Evolutionary conservation across 495 filamentous ascomycete genomes (phyloP).

Genomic region (Poronia punctata): DNA sequence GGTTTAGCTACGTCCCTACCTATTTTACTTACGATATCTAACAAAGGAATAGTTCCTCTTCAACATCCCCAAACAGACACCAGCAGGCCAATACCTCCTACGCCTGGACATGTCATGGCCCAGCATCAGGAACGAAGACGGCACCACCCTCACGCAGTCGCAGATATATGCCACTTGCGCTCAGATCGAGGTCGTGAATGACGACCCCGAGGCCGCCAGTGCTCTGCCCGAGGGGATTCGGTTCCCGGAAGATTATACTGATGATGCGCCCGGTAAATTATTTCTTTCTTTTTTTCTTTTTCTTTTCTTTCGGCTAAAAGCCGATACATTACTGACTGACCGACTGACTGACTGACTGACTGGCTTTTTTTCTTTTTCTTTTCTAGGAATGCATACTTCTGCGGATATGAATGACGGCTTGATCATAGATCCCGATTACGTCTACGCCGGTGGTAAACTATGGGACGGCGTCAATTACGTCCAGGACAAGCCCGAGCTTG

Average conservation of each 20-base stretch:
- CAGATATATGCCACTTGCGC: background rate
- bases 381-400: background rate
- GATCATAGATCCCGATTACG: background rate
- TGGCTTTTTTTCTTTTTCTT: too few relatives aligned
- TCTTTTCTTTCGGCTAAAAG: background rate
- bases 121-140: background rate
- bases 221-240: background rate
- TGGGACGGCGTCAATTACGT: background rate
- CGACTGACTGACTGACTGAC: too few relatives aligned
- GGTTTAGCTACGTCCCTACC: too few relatives aligned
- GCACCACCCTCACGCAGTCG: background rate
- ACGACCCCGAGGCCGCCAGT: background rate
- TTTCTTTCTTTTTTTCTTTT: background rate
- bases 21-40: background rate
- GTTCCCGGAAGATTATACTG: background rate
- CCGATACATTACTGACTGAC: background rate
- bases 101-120: background rate
- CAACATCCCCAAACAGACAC: slow-evolving; percentile 1
- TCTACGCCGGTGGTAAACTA: slow-evolving; percentile 1
- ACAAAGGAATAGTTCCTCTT: background rate
- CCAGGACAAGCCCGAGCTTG: background rate
- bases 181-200: slow-evolving; percentile 1
- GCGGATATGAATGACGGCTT: background rate
- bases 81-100: slow-evolving; percentile 1
- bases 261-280: background rate